phyloP scores from a whole-genome alignment of 2,329 filamentous ascomycete genomes.

The Talaromyces sp. region DNA sequence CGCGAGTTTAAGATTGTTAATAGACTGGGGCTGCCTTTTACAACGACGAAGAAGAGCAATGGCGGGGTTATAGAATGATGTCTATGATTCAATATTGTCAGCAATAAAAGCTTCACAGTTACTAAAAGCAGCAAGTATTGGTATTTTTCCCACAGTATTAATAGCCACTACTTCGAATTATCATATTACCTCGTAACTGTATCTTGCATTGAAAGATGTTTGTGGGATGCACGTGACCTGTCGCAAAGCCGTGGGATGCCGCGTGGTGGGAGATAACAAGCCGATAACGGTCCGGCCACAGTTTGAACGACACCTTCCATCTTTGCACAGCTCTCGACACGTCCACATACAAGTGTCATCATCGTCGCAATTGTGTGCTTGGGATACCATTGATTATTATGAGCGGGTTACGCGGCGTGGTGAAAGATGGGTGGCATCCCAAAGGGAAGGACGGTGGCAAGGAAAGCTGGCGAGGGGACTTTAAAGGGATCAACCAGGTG shows the following conservation, averaged over 20 bases:
- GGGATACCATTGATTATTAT: constrained; percentile 23
- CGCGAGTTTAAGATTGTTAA: constrained; percentile 28
- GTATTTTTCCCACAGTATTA: too few relatives aligned
- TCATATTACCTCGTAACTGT: too few relatives aligned
- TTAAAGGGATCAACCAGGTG: constrained; percentile 54
- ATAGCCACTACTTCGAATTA: too few relatives aligned
- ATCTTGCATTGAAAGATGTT: too few relatives aligned
- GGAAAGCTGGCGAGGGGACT: constrained; percentile 52
- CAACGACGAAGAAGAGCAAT: not conserved
- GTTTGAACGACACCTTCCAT: not conserved
- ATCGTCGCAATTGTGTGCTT: not conserved
- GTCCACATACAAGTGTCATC: not conserved
- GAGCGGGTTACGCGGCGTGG: constrained; percentile 43
- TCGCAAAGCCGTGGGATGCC: not conserved
- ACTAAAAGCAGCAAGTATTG: too few relatives aligned
- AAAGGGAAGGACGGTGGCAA: constrained; percentile 48
- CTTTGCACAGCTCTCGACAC: not conserved
- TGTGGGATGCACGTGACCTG: not conserved
- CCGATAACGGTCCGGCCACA: not conserved
- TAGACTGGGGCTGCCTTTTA: constrained; percentile 13
- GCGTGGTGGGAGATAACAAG: not conserved
- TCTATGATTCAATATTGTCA: too few relatives aligned
- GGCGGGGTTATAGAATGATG: not conserved
- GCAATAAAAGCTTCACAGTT: too few relatives aligned
- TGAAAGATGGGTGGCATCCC: constrained; percentile 52